These are phyloP conservation scores for Candida namnaoensis DNA, from an alignment of 805 yeast species.

Conservation along the genomic window DNA sequence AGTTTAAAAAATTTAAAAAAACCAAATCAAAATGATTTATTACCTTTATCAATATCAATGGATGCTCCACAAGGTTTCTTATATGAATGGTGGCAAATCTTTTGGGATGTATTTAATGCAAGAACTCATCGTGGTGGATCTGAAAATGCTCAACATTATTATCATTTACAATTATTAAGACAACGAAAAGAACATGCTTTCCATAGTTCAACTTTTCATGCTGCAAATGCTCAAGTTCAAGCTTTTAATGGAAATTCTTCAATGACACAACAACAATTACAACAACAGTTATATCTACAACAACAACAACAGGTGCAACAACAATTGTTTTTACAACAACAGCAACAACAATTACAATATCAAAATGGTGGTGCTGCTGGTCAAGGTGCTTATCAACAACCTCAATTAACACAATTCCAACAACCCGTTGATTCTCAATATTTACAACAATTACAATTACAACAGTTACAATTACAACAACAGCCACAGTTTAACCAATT, in stretches of 20 bases:
- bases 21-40: slow-evolving; percentile 29
- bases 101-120: slow-evolving; percentile 90
- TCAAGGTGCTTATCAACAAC: slow-evolving; percentile 9
- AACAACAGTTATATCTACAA: background rate
- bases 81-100: slow-evolving; percentile 94
- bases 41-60: slow-evolving; percentile 45
- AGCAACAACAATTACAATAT: slow-evolving; percentile 8
- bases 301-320: slow-evolving; percentile 1
- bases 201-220: slow-evolving; percentile 32
- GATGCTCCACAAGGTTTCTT: slow-evolving; percentile 85
- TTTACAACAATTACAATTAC: slow-evolving; percentile 6
- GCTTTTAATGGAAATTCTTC: slow-evolving; percentile 7
- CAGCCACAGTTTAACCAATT: background rate
- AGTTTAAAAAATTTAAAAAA: slow-evolving; percentile 8
- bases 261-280: slow-evolving; percentile 1
- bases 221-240: slow-evolving; percentile 36
- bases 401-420: slow-evolving; percentile 16
- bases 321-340: slow-evolving; percentile 10
- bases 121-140: slow-evolving; percentile 60
- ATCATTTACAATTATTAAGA: slow-evolving; percentile 49
- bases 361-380: background rate
- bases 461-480: slow-evolving; percentile 22
- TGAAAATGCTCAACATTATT: slow-evolving; percentile 60
- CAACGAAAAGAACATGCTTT: slow-evolving; percentile 51
- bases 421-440: slow-evolving; percentile 3